Evolutionary conservation across 2,329 filamentous ascomycete species (phyloP), one percentile per base, ranked within the genome.

Genomic region (Torrubiella hemipterigena): DNA sequence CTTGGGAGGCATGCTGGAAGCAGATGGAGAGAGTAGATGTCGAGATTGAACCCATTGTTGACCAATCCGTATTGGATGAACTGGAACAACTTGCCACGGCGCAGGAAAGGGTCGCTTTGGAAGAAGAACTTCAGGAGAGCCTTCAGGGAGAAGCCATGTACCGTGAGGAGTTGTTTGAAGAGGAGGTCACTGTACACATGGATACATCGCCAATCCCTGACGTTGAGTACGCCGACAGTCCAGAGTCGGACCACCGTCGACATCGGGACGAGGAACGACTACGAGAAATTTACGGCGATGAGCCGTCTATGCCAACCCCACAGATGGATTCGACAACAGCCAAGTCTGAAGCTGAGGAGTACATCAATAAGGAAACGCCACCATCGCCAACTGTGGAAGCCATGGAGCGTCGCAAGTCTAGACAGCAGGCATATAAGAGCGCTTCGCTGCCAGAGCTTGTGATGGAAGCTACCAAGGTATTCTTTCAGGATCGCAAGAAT

Each of bases 11-110:
- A 3, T 89, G 84, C 36, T 98, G 89, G 89, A 81, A 75, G 43
- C 89, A 96, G 55, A 98, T 98, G 91, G 91, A 98, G 58, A 73
- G 89, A n/a, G 84, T 96, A 1, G 91, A 98, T 48, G 83, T 93
- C 2, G 89, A 96, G 54, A 73, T 98, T 31, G 74, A 82, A 45
- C 81, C 91, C 4, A 71, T 78, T 47, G 67, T 86, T 9, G 70
- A 75, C 13, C 52, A 69, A 0, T 55, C 63, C 2, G 49, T 79
- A 10, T 66, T 75, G 32, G 65, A 67, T 13, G 72, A 75, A 41
- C 57, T 86, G 14, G 70, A 76, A 36, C 59, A 58, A n/a, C 54
- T 77, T 7, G 61, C 60, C 22, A 54, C 57, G 7, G 54, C 60
- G 21, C 58, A 63, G 34, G 58, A 69, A 49, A 57, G 49, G 32